A percentile compares a stretch with the other conserved stretches of the same genome.
These are phyloP conservation scores for Myxozyma nipponensis DNA, from an alignment of 805 yeast species.

Conservation along the genomic window DNA sequence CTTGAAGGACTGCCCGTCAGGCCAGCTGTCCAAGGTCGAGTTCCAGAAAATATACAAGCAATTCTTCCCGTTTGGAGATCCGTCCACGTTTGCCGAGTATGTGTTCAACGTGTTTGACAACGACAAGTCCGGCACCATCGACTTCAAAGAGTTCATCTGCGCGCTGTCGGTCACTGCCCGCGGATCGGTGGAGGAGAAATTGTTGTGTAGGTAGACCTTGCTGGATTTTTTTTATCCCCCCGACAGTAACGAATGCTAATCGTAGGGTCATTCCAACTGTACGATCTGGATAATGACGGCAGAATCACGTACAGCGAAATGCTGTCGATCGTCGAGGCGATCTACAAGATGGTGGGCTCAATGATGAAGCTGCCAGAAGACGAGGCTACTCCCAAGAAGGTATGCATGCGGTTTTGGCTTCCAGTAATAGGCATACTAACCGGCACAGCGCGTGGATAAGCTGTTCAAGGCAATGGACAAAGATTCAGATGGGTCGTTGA, in stretches of 20 bases:
- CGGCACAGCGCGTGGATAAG: slow-evolving; percentile 58
- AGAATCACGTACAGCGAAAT: slow-evolving; percentile 71
- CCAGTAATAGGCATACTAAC: too few species aligned
- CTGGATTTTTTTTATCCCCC: not conserved
- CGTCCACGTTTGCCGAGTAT: slow-evolving; percentile 81
- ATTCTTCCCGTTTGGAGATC: slow-evolving; percentile 98
- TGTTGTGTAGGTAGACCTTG: slow-evolving; percentile 33
- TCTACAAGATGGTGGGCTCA: slow-evolving; percentile 92
- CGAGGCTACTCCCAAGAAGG: slow-evolving; percentile 83
- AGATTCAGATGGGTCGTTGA: slow-evolving; percentile 62
- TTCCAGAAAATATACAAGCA: slow-evolving; percentile 90
- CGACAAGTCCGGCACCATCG: slow-evolving; percentile 74
- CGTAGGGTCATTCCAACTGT: slow-evolving; percentile 83
- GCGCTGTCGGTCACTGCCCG: slow-evolving; percentile 84
- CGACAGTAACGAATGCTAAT: slow-evolving; percentile 40
- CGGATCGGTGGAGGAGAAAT: slow-evolving; percentile 70
- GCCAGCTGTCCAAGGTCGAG: slow-evolving; percentile 80
- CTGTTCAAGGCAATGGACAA: slow-evolving; percentile 73
- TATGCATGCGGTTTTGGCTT: slow-evolving; percentile 9
- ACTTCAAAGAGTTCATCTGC: slow-evolving; percentile 86
- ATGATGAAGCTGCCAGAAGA: slow-evolving; percentile 87
- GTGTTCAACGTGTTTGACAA: slow-evolving; percentile 86
- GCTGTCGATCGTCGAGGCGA: slow-evolving; percentile 71
- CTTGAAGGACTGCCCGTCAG: slow-evolving; percentile 86
- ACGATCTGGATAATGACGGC: slow-evolving; percentile 80